A percentile compares a stretch with the other conserved stretches of the same genome.
Evolutionary conservation across 306 rosid genomes (phyloP).

Genomic region (Casuarina equisetifolia): DNA sequence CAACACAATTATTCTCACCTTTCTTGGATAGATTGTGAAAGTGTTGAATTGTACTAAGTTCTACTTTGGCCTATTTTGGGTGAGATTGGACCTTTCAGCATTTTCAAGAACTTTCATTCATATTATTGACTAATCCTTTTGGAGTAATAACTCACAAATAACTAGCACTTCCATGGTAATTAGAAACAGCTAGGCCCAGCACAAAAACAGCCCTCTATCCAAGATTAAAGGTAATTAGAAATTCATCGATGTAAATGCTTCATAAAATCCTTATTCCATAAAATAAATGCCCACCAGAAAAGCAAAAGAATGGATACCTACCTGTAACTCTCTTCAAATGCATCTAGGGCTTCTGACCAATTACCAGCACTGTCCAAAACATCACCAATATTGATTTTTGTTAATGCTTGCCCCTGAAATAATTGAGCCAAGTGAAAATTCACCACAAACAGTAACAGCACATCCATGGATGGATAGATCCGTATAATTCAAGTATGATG

Average conservation of each 20-base stretch:
- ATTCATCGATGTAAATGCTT: neutral
- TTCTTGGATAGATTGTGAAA: too few species aligned
- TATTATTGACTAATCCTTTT: too few species aligned
- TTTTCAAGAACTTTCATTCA: too few species aligned
- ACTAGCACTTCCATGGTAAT: too few species aligned
- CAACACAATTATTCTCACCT: too few species aligned
- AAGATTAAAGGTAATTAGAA: slow-evolving; percentile 4
- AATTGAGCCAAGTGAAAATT: slow-evolving; percentile 34
- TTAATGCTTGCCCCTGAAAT: slow-evolving; percentile 79
- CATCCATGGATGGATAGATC: slow-evolving; percentile 15
- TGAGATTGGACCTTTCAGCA: too few species aligned
- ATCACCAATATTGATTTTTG: slow-evolving; percentile 68
- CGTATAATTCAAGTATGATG: slow-evolving; percentile 9
- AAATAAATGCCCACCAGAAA: neutral
- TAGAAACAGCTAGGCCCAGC: neutral
- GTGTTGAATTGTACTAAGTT: too few species aligned
- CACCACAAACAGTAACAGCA: slow-evolving; percentile 18
- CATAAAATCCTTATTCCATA: slow-evolving; percentile 8
- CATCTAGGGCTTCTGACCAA: slow-evolving; percentile 62
- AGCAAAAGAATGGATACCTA: slow-evolving; percentile 23
- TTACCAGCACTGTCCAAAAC: slow-evolving; percentile 70
- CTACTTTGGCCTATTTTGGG: too few species aligned
- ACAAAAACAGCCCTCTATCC: slow-evolving; percentile 15
- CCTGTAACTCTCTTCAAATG: slow-evolving; percentile 84
- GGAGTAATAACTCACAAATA: too few species aligned